A percentile compares a stretch with the other conserved stretches of the same genome.
Evolutionary conservation across 176 grass and related monocot species (phyloP).

Genomic region (Phoenix dactylifera): DNA sequence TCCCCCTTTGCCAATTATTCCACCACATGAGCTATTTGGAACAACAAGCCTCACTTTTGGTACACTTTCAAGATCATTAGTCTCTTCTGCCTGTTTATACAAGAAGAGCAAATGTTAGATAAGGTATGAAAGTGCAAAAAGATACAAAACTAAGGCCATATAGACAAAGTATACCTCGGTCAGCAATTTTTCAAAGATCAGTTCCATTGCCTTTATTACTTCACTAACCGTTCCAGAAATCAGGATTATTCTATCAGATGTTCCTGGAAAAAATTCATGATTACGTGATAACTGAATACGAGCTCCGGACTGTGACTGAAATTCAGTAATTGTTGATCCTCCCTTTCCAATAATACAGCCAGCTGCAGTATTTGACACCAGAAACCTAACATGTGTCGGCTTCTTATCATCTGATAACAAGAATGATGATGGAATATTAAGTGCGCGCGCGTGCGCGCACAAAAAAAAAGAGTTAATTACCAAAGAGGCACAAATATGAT

Average conservation of each 20-base stretch:
- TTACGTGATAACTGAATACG: conserved; percentile 93
- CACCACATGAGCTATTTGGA: conserved; percentile 92
- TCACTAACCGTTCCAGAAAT: conserved; percentile 77
- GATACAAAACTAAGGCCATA: too few relatives aligned
- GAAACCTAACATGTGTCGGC: conserved; percentile 73
- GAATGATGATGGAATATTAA: not conserved
- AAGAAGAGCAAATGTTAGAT: not conserved
- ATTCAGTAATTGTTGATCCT: conserved; percentile 88
- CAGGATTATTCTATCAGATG: conserved; percentile 92
- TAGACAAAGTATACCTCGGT: conserved; percentile 37
- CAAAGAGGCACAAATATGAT: too few relatives aligned
- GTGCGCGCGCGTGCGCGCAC: too few relatives aligned
- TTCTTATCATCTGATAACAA: conserved; percentile 55
- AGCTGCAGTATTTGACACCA: conserved; percentile 87
- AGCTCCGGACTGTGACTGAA: conserved; percentile 79
- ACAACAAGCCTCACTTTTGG: conserved; percentile 87
- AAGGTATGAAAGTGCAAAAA: too few relatives aligned
- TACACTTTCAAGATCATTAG: conserved; percentile 63
- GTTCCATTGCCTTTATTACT: conserved; percentile 87
- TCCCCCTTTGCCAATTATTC: conserved; percentile 98
- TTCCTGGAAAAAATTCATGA: conserved; percentile 93
- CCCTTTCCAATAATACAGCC: conserved; percentile 97
- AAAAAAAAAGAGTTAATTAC: too few relatives aligned
- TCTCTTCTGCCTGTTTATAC: conserved; percentile 66
- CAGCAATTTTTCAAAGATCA: conserved; percentile 85